These are phyloP conservation scores for Bipolaris oryzae DNA, from an alignment of 2,329 filamentous ascomycete species.

Conservation along the genomic window DNA sequence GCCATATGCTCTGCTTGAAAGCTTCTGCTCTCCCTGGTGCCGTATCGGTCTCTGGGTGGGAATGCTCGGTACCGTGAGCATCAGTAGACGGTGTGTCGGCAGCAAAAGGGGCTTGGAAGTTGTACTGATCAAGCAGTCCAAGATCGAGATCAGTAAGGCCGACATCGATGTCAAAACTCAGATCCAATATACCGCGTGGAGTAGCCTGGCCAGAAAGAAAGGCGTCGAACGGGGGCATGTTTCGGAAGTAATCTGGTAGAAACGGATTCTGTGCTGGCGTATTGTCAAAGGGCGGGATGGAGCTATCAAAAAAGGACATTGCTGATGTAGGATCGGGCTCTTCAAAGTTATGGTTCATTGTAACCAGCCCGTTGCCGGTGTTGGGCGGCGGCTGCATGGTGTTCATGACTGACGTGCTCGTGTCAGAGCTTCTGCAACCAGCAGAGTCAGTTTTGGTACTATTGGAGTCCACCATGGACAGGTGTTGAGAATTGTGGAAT, in stretches of 20 bases:
- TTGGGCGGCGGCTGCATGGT: constrained; percentile 14
- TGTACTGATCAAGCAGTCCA: constrained; percentile 54
- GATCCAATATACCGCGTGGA: constrained; percentile 53
- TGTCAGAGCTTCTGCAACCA: neutral
- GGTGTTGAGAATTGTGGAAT: constrained; percentile 9
- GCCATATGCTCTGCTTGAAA: constrained; percentile 54
- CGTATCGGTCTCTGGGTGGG: constrained; percentile 25
- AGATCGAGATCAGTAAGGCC: constrained; percentile 55
- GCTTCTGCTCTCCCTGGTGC: constrained; percentile 36
- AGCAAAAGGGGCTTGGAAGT: constrained; percentile 52
- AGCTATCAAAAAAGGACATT: constrained; percentile 24
- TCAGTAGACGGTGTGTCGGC: constrained; percentile 34
- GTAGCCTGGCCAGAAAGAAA: constrained; percentile 49
- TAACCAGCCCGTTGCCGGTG: constrained; percentile 1
- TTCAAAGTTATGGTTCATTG: constrained; percentile 15
- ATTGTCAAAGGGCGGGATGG: constrained; percentile 21
- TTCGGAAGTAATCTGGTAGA: constrained; percentile 38
- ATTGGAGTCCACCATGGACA: constrained; percentile 1
- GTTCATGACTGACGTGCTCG: constrained; percentile 1
- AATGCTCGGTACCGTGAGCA: constrained; percentile 22
- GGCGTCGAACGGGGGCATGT: constrained; percentile 38
- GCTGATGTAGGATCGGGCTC: constrained; percentile 5
- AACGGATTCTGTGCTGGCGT: constrained; percentile 26
- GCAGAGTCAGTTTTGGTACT: neutral
- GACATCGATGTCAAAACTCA: constrained; percentile 54